phyloP scores from a whole-genome alignment of 163 green algal genomes.

The Coccomyxa subellipsoidea region DNA sequence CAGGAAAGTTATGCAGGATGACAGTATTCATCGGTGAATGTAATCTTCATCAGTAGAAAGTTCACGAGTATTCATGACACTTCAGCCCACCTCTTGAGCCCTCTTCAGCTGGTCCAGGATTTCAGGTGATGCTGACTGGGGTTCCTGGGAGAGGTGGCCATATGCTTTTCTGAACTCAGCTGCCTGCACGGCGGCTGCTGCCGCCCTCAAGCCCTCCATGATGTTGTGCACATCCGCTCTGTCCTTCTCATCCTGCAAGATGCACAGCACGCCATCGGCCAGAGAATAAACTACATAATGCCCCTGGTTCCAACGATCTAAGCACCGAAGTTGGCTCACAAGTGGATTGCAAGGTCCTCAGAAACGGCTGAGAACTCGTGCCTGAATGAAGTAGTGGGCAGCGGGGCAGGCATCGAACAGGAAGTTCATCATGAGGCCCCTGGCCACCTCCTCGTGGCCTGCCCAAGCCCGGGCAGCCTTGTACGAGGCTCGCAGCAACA shows the following conservation, averaged over 20 bases:
- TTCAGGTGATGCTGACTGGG: background rate
- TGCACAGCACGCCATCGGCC: no score
- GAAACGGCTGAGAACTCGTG: background rate
- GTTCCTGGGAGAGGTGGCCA: background rate
- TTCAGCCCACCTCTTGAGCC: background rate
- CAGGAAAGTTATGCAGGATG: no score
- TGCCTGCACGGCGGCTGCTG: background rate
- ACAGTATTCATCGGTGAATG: no score
- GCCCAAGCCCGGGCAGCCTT: background rate
- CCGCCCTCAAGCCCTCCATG: constrained; percentile 3
- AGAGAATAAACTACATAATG: no score
- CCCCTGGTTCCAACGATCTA: no score
- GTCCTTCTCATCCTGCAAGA: constrained; percentile 5
- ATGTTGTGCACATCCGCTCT: background rate
- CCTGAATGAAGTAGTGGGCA: constrained; percentile 4
- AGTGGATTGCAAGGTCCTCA: no score
- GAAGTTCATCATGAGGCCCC: constrained; percentile 4
- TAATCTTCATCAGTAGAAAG: no score
- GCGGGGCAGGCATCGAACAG: background rate
- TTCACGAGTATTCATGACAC: no score
- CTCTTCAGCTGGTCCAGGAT: background rate
- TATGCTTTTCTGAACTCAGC: background rate
- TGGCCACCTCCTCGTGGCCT: background rate
- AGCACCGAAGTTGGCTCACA: no score
- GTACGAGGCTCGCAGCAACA: background rate